Percentiles rank a stretch among this genome's conserved stretches.
These are phyloP conservation scores for Cylindrotheca closterium DNA, from an alignment of 108 stramenopile genomes.

Conservation along the genomic window DNA sequence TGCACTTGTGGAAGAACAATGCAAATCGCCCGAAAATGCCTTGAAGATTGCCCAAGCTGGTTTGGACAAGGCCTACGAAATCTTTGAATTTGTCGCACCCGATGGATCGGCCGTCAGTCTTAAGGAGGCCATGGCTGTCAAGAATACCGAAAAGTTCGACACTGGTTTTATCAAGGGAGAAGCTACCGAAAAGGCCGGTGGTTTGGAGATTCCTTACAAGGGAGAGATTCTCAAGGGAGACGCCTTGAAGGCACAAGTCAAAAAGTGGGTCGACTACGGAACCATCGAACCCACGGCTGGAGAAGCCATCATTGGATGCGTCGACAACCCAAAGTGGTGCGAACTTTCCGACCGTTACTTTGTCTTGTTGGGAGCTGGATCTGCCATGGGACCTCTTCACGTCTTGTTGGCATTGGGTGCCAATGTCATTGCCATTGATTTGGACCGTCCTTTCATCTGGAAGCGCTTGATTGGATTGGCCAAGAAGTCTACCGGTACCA, in stretches of 20 bases:
- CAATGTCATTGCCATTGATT: slow-evolving; percentile 93
- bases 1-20: slow-evolving; percentile 82
- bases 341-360: slow-evolving; percentile 92
- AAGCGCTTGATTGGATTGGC: slow-evolving; percentile 83
- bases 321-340: slow-evolving; percentile 81
- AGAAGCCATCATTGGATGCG: slow-evolving; percentile 85
- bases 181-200: slow-evolving; percentile 27
- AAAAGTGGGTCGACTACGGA: slow-evolving; percentile 92
- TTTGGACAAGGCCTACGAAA: slow-evolving; percentile 82
- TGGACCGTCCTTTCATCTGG: slow-evolving; percentile 93
- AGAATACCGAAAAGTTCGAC: slow-evolving; percentile 71
- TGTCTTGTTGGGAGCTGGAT: slow-evolving; percentile 95
- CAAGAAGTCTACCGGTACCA: slow-evolving; percentile 80
- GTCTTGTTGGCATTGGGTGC: slow-evolving; percentile 93
- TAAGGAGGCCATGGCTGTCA: slow-evolving; percentile 80
- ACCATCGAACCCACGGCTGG: slow-evolving; percentile 94
- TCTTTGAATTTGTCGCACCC: slow-evolving; percentile 91
- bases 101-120: slow-evolving; percentile 72
- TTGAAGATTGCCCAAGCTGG: slow-evolving; percentile 90
- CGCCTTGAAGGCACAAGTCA: slow-evolving; percentile 80
- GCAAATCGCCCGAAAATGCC: slow-evolving; percentile 82
- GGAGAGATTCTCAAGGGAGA: slow-evolving; percentile 80
- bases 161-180: slow-evolving; percentile 86
- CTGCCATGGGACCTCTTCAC: slow-evolving; percentile 97
- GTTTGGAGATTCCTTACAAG: slow-evolving; percentile 90